These are phyloP conservation scores for Chamaecrista fasciculata DNA, from an alignment of 306 rosid genomes.

Conservation along the genomic window DNA sequence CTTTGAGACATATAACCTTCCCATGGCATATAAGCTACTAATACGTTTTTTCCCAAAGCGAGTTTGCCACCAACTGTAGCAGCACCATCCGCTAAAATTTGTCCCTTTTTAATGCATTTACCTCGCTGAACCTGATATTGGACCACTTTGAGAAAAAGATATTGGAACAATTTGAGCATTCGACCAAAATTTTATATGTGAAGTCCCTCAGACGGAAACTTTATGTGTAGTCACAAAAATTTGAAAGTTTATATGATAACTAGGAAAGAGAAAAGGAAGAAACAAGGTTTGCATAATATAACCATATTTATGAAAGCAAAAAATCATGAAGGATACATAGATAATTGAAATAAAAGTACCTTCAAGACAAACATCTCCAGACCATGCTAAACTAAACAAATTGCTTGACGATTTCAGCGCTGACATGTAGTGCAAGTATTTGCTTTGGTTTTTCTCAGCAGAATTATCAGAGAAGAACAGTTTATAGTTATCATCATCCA, in stretches of 20 bases:
- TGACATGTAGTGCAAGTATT: constrained; percentile 71
- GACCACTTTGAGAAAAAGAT: too few relatives aligned
- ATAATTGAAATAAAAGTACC: constrained; percentile 49
- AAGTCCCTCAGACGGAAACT: not conserved
- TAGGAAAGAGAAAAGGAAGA: constrained; percentile 12
- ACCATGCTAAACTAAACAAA: constrained; percentile 65
- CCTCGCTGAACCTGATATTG: too few relatives aligned
- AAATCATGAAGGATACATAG: constrained; percentile 21
- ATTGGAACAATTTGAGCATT: too few relatives aligned
- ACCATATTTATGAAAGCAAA: not conserved
- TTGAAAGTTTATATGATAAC: constrained; percentile 5
- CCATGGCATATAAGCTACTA: too few relatives aligned
- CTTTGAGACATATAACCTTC: too few relatives aligned
- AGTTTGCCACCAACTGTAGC: too few relatives aligned
- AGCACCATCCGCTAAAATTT: too few relatives aligned
- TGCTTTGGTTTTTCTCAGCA: constrained; percentile 41
- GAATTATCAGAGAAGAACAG: constrained; percentile 48
- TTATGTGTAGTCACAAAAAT: not conserved
- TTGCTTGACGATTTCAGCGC: constrained; percentile 72
- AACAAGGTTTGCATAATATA: constrained; percentile 12
- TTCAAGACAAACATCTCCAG: constrained; percentile 85
- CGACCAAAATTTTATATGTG: too few relatives aligned
- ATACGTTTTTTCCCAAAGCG: too few relatives aligned
- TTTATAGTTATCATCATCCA: constrained; percentile 54
- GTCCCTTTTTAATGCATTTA: too few relatives aligned